A percentile compares a stretch with the other conserved stretches of the same genome.
These are phyloP conservation scores for Grosmannia huntii DNA, from an alignment of 2,329 filamentous ascomycete species.

Conservation along the genomic window DNA sequence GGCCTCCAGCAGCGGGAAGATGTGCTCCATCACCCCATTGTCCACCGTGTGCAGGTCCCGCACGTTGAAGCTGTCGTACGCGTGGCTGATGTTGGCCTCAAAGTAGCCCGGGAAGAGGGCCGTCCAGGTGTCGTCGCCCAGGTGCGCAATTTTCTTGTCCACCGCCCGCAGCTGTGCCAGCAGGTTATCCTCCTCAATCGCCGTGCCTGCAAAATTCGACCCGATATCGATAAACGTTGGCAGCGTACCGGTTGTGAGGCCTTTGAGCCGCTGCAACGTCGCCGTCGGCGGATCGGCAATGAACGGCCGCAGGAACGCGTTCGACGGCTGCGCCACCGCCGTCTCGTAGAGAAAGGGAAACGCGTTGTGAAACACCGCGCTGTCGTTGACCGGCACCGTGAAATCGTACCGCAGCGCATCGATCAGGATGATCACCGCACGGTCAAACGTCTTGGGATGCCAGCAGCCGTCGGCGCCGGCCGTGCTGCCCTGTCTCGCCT, in stretches of 20 bases:
- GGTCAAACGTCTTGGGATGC: constrained; percentile 89
- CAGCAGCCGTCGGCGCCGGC: constrained; percentile 56
- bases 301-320: constrained; percentile 85
- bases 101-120: constrained; percentile 90
- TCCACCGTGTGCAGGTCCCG: constrained; percentile 97
- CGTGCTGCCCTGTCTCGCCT: constrained; percentile 26
- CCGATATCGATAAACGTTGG: constrained; percentile 91
- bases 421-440: constrained; percentile 79
- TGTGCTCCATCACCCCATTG: constrained; percentile 83
- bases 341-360: constrained; percentile 80
- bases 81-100: constrained; percentile 67
- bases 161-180: constrained; percentile 53
- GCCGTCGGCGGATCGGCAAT: constrained; percentile 94
- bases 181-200: constrained; percentile 84
- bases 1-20: constrained; percentile 66
- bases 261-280: constrained; percentile 84
- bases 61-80: constrained; percentile 96
- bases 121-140: constrained; percentile 98
- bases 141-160: constrained; percentile 67
- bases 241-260: constrained; percentile 84
- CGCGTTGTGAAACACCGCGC: constrained; percentile 65
- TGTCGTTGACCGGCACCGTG: constrained; percentile 60
- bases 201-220: constrained; percentile 88
- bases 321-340: constrained; percentile 57
- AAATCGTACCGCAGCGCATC: constrained; percentile 97